Base-by-base conservation (phyloP, 768 basidiomycete genomes). In the Amanita rubescens region DNA sequence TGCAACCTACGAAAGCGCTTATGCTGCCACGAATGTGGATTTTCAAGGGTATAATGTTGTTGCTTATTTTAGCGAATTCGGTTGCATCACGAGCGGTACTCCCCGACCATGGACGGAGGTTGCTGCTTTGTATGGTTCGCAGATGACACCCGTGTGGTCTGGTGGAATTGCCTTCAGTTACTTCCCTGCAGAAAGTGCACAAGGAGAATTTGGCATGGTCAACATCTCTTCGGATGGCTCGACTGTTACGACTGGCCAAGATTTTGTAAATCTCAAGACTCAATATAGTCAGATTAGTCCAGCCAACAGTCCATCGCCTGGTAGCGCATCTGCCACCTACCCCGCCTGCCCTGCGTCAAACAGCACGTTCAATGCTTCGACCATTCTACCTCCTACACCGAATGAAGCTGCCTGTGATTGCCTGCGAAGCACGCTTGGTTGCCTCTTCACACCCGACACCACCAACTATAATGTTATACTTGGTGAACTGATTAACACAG, bases 11-110 rank as follows among this genome's bases (percentile, higher is more conserved):
- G 61, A 77, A 50, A 65, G 65, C 8, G 72, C 80, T 4, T 92
- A 89, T 67, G 75, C 79, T 44, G 66, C 75, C 44, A 79, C 81
- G 17, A 68, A 63, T 32, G 74, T 78, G n/a, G n/a, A n/a, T 17
- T 90, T 79, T 61, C 73, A 78, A 19, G 67, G 73, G 56, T 86
- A 82, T 67, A 89, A 89, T 54, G 79, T 94, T 24, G 81, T 81
- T 1, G 90, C 91, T 8, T 94, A 95, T 74, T 90, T 95, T 71
- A 87, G 88, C 64, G 90, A 92, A 76, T 95, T 79, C 51, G 89
- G 91, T 53, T 90, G 87, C 65, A 80, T 84, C 63, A 75, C 72
- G 7, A 66, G 64, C 8, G 27, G 27, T 20, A 69, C 72, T 17
- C 75, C 89, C 46, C 81, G 87, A 61, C 70, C 83, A 32, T 96